Conservation (phyloP, 345 rosid genomes). For the Acer negundo region DNA sequence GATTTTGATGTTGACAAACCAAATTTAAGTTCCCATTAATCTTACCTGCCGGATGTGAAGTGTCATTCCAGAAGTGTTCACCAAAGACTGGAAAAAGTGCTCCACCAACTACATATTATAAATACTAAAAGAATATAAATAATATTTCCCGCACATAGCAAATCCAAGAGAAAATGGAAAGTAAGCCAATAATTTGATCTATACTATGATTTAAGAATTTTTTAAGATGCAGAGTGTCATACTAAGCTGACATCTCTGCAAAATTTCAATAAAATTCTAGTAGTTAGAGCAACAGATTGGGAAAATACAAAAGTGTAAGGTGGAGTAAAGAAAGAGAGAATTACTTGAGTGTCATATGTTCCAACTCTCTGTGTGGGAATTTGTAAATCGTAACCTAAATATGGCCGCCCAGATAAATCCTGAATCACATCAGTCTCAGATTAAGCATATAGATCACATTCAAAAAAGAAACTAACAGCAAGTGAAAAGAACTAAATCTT, state of each 20-base stretch:
- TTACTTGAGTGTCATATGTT: constrained; percentile 86
- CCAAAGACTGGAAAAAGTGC: constrained; percentile 91
- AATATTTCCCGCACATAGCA: constrained; percentile 4
- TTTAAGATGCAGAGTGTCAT: not conserved
- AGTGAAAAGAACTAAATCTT: not conserved
- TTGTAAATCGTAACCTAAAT: constrained; percentile 72
- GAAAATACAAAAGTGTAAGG: not conserved
- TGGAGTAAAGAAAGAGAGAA: constrained; percentile 11
- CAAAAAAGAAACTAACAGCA: not conserved
- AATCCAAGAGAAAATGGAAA: not conserved
- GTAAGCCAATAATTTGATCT: not conserved
- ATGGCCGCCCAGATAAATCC: constrained; percentile 91
- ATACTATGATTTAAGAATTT: not conserved
- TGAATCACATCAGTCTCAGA: constrained; percentile 29
- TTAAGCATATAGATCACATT: constrained; percentile 1
- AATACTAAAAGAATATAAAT: not conserved
- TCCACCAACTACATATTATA: constrained; percentile 71
- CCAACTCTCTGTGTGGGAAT: constrained; percentile 86
- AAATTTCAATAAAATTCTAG: not conserved
- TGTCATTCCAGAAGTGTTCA: constrained; percentile 94
- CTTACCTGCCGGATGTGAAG: constrained; percentile 91
- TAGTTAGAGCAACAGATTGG: not conserved
- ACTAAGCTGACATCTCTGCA: not conserved
- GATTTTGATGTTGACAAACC: not conserved
- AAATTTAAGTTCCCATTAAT: not conserved